A percentile compares a stretch with the other conserved stretches of the same genome.
Evolutionary conservation across 2,329 filamentous ascomycete genomes (phyloP).

Genomic region (Colletotrichum spinosum): DNA sequence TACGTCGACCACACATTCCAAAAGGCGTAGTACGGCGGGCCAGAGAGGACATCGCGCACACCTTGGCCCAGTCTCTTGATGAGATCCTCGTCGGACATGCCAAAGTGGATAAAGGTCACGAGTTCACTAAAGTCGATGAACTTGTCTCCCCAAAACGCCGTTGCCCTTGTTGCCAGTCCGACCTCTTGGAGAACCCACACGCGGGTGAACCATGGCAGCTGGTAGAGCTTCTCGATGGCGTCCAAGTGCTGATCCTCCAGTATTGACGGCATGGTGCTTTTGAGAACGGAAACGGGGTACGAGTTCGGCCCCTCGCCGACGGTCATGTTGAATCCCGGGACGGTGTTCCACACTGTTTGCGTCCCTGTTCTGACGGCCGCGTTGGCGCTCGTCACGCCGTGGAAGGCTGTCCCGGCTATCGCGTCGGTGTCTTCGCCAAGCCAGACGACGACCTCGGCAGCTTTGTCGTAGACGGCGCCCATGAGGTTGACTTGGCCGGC

Average conservation of each 20-base stretch:
- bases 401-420: background rate
- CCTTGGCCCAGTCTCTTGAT: background rate
- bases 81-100: background rate
- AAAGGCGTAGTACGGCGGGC: slow-evolving; percentile 5
- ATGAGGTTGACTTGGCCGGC: slow-evolving; percentile 41
- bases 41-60: background rate
- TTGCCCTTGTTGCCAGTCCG: slow-evolving; percentile 4
- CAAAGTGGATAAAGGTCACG: background rate
- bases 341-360: background rate
- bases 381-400: background rate
- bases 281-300: background rate
- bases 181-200: slow-evolving; percentile 7
- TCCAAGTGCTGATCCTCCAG: background rate
- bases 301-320: background rate
- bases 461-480: slow-evolving; percentile 39
- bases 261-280: background rate
- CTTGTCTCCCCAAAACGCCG: background rate
- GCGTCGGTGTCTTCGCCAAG: slow-evolving; percentile 16
- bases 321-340: background rate
- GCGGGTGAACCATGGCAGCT: slow-evolving; percentile 5
- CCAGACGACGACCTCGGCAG: slow-evolving; percentile 41
- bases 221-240: background rate
- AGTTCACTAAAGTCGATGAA: slow-evolving; percentile 12
- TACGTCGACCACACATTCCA: slow-evolving; percentile 20
- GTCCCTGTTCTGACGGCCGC: background rate